Conservation (phyloP, 371 early-diverging fungal species). For the Funneliformis caledonium region DNA sequence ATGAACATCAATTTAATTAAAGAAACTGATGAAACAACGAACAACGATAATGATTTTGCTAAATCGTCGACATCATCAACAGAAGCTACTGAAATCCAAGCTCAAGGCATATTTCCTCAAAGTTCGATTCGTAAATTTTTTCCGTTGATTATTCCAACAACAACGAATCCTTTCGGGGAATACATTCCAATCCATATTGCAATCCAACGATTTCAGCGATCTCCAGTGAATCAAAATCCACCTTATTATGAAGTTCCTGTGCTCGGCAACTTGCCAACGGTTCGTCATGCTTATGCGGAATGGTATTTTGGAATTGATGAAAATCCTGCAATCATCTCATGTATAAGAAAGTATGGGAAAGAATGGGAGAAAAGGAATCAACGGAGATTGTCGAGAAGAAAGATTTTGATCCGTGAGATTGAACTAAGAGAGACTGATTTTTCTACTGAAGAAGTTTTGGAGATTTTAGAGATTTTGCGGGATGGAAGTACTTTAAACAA, state of each 20-base stretch:
- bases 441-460: neutral
- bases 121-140: neutral
- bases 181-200: neutral
- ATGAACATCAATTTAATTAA: slow-evolving; percentile 1
- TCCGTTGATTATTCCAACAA: neutral
- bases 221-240: neutral
- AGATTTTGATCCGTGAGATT: slow-evolving; percentile 13
- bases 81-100: no score
- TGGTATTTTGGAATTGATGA: slow-evolving; percentile 27
- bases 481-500: neutral
- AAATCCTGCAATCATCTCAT: slow-evolving; percentile 2
- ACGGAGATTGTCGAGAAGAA: neutral
- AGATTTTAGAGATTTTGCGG: neutral
- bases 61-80: no score
- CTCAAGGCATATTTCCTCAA: no score
- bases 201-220: neutral
- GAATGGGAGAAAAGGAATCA: slow-evolving; percentile 18
- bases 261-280: neutral
- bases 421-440: neutral
- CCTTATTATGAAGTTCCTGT: slow-evolving; percentile 24
- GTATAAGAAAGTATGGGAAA: neutral
- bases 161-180: neutral
- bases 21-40: no score
- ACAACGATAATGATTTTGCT: no score
- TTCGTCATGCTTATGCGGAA: slow-evolving; percentile 10